These are phyloP conservation scores for Macrolepiota fuliginosa DNA, from an alignment of 768 basidiomycete species.

Conservation along the genomic window DNA sequence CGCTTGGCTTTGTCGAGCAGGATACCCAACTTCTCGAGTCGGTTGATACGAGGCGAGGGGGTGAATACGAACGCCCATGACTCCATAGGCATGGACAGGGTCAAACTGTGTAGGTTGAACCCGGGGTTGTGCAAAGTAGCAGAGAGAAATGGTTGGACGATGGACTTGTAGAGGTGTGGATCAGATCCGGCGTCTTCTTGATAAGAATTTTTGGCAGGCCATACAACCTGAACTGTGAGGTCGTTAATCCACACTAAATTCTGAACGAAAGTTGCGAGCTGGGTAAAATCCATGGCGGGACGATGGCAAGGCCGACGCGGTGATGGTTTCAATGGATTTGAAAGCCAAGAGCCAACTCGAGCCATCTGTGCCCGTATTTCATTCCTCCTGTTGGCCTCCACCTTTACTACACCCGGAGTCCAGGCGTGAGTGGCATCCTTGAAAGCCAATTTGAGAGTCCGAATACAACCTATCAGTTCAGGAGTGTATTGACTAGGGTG, in stretches of 20 bases:
- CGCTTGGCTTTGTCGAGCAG: background rate
- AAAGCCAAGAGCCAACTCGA: background rate
- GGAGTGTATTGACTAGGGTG: background rate
- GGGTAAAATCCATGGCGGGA: background rate
- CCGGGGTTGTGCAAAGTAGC: background rate
- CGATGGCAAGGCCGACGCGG: background rate
- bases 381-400: background rate
- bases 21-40: background rate
- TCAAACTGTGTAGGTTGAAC: background rate
- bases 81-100: background rate
- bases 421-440: background rate
- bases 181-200: background rate
- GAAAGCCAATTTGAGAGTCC: background rate
- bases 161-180: background rate
- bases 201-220: background rate
- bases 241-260: background rate
- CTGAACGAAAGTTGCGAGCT: background rate
- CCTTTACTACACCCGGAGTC: background rate
- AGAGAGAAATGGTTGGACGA: background rate
- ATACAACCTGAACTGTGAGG: background rate
- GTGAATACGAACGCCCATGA: background rate
- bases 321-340: background rate
- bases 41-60: background rate
- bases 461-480: background rate
- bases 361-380: background rate